Base-by-base conservation (phyloP, 2,329 filamentous ascomycete genomes). In the Furcasterigmium sp. region DNA sequence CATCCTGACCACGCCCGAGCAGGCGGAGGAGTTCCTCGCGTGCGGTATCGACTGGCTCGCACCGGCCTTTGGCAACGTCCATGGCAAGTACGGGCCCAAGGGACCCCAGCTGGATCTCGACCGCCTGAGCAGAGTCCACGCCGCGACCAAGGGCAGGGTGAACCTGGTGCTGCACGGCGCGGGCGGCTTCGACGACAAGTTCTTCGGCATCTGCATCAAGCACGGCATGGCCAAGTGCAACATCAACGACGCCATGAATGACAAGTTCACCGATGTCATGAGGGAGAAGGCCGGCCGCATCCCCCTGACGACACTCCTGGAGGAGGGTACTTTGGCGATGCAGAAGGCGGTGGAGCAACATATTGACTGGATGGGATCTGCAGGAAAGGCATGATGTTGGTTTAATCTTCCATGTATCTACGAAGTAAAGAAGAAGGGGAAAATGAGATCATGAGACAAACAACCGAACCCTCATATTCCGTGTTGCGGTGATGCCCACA, bases 21-120 rank as follows among this genome's bases (percentile, higher is more conserved):
- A 89, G 61, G 82, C 81, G 8, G 73, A 80, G 49, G 79, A 86
- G 53, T 89, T 90, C 53, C 74, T 87, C 4, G 73, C 69, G 3
- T 85, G 83, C 10, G 85, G 84, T 1, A 85, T 89, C 55, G 81
- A 89, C 54, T 84, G 83, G 67, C 66, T 90, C 13, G 85, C 85
- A 3, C 85, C 85, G 1, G 83, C 83, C 1, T 87, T 89, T 63
- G 85, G 85, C 4, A 89, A 88, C 54, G 80, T 89, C 36, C 85
- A 89, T 62, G 85, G 85, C 6, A 78, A 82, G 52, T 88, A 89
- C 61, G 84, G 84, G 0, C 73, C 78, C 1, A 64, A 76, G 14
- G 84, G 84, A 0, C 78, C 82, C 19, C 68, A 73, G 57, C 60
- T 85, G 15, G 82, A 85, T 54, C 84, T 78, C 57, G 76, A 65